Conservation (phyloP, 306 rosid species). For the Mucuna pruriens region DNA sequence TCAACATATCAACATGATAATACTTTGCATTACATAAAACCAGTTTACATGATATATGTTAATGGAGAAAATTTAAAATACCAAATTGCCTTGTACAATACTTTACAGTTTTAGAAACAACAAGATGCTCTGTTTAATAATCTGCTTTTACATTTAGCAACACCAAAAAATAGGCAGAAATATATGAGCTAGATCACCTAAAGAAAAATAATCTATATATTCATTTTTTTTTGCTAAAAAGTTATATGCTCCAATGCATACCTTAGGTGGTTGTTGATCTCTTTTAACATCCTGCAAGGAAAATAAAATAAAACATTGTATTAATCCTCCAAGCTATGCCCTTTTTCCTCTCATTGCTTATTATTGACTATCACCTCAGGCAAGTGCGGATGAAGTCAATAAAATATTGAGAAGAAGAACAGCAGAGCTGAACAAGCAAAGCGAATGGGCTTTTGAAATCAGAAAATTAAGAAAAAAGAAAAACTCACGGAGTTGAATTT, state of each 20-base stretch:
- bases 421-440: background rate
- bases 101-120: background rate
- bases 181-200: background rate
- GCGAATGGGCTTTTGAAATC: background rate
- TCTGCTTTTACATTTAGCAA: background rate
- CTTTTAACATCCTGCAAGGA: conserved; percentile 47
- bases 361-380: background rate
- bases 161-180: background rate
- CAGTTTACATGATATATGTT: background rate
- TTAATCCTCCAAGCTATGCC: conserved; percentile 3
- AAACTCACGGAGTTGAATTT: conserved; percentile 64
- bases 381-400: background rate
- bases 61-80: background rate
- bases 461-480: background rate
- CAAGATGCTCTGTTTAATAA: background rate
- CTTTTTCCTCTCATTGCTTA: background rate
- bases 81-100: background rate
- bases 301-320: background rate
- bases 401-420: background rate
- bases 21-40: background rate
- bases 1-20: background rate
- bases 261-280: conserved; percentile 63
- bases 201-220: conserved; percentile 20
- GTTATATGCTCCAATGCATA: conserved; percentile 13
- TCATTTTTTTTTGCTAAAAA: background rate